Percentiles rank a stretch among this genome's conserved stretches.
phyloP scores from a whole-genome alignment of 1,284 basidiomycete species.

The Omphalotus olearius region DNA sequence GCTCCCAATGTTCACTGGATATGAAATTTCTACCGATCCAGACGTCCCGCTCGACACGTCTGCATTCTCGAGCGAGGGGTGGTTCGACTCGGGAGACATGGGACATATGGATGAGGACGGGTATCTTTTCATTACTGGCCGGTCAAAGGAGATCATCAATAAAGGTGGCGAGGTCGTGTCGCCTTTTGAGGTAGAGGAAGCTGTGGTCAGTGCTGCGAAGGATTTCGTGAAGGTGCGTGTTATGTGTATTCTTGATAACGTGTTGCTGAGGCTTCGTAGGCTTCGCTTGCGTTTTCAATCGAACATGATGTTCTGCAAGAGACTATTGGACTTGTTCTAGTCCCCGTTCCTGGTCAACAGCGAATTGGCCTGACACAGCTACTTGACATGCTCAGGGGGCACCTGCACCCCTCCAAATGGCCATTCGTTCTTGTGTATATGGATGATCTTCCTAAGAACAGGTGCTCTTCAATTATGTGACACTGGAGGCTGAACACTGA shows the following conservation, averaged over 20 bases:
- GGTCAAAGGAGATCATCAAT: constrained; percentile 47
- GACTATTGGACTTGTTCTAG: constrained; percentile 13
- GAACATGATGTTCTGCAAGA: constrained; percentile 17
- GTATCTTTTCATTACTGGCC: constrained; percentile 43
- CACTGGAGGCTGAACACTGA: not conserved
- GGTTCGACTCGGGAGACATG: constrained; percentile 50
- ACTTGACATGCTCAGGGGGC: constrained; percentile 34
- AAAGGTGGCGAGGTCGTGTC: constrained; percentile 54
- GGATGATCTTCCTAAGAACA: constrained; percentile 16
- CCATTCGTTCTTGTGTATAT: constrained; percentile 16
- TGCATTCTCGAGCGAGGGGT: constrained; percentile 28
- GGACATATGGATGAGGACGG: constrained; percentile 47
- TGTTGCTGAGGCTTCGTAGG: constrained; percentile 5
- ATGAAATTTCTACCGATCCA: constrained; percentile 22
- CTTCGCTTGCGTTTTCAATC: constrained; percentile 14
- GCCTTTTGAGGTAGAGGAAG: constrained; percentile 44
- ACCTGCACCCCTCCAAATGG: constrained; percentile 35
- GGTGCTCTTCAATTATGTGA: not conserved
- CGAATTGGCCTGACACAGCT: constrained; percentile 25
- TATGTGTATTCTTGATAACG: not conserved
- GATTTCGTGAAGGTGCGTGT: constrained; percentile 31
- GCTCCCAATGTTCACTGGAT: constrained; percentile 33
- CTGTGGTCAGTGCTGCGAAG: constrained; percentile 35
- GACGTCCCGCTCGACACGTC: constrained; percentile 31
- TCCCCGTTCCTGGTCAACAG: constrained; percentile 3